Evolutionary conservation across 2,329 filamentous ascomycete species (phyloP), one percentile per base, ranked within the genome.

Genomic region (Xylaria multiplex): DNA sequence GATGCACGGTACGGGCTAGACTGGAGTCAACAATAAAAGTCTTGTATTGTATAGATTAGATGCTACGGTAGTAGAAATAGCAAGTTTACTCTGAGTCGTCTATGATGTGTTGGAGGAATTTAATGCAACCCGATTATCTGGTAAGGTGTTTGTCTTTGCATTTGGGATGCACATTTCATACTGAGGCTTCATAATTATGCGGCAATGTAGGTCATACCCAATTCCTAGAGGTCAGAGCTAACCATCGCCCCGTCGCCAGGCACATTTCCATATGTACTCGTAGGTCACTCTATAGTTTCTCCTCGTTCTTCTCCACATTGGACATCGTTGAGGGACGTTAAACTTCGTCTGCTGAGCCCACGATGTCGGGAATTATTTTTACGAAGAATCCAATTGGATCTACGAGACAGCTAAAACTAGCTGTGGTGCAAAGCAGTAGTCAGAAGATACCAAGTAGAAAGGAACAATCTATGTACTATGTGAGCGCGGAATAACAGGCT

Each of bases 1-100:
- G 84, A 89, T 70, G 91, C 90, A 9, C 86, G 92, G 58, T 93
- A 93, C 77, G 90, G 94, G 73, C 81, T 98, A 78, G 84, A 93
- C 65, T 99, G 96, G 96, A 89, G 71, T 55, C 74, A 71, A 66
- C 67, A 76, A 65, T 77, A 59, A 72, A 27, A n/a, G 22, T 32
- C 19, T 42, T 45, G 42, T 32, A 42, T 49, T 58, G 27, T 59
- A 64, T 58, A 60, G 45, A 57, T 57, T 57, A 55, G 40, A 55
- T 32, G 59, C 19, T 59, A 54, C 16, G 11, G 32, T 27, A 61
- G 27, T 19, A 27, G 62, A 43, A 22, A 52, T n/a, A 30, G 16
- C 24, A 22, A 32, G 42, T 7, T 3, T 43, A 30, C 55, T 11
- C 48, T 22, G 14, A 16, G 19, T 4, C 30, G 37, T 16, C 27